Conservation (phyloP, 352 stramenopile species). For the Albugo candida region DNA sequence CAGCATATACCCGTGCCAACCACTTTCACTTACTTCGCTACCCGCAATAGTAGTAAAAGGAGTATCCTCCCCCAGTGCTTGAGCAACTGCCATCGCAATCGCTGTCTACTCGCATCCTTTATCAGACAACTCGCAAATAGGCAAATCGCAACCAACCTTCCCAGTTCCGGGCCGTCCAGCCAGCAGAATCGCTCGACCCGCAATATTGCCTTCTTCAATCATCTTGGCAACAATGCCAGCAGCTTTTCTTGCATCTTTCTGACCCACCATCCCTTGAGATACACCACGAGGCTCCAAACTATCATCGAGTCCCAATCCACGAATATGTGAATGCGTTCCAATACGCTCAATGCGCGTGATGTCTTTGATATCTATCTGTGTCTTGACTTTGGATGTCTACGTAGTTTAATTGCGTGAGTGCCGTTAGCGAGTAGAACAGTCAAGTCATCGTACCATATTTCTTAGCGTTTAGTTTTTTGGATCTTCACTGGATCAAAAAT, state of each 20-base stretch:
- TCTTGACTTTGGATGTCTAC: conserved; percentile 50
- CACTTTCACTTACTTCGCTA: conserved; percentile 47
- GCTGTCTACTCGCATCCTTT: conserved; percentile 59
- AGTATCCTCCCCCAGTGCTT: conserved; percentile 94
- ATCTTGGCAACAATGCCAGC: conserved; percentile 95
- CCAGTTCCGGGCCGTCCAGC: conserved; percentile 92
- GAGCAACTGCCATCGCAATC: conserved; percentile 95
- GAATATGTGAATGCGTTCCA: conserved; percentile 97
- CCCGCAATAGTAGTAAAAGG: conserved; percentile 97
- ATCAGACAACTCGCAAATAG: neutral
- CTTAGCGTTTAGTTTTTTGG: too few relatives aligned
- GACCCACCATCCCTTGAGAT: conserved; percentile 94
- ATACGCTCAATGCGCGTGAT: conserved; percentile 97
- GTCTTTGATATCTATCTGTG: conserved; percentile 85
- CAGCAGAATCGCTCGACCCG: conserved; percentile 90
- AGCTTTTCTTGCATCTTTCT: conserved; percentile 83
- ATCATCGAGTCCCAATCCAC: conserved; percentile 95
- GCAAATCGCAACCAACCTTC: conserved; percentile 23
- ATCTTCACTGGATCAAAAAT: too few relatives aligned
- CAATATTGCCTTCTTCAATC: conserved; percentile 97
- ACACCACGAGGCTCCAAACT: conserved; percentile 85
- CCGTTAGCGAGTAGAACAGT: too few relatives aligned
- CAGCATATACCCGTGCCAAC: neutral
- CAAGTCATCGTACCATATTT: too few relatives aligned
- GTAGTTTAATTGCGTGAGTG: too few relatives aligned